Base-by-base conservation (phyloP, 768 basidiomycete species). In the Rhodotorula kratochvilovae region DNA sequence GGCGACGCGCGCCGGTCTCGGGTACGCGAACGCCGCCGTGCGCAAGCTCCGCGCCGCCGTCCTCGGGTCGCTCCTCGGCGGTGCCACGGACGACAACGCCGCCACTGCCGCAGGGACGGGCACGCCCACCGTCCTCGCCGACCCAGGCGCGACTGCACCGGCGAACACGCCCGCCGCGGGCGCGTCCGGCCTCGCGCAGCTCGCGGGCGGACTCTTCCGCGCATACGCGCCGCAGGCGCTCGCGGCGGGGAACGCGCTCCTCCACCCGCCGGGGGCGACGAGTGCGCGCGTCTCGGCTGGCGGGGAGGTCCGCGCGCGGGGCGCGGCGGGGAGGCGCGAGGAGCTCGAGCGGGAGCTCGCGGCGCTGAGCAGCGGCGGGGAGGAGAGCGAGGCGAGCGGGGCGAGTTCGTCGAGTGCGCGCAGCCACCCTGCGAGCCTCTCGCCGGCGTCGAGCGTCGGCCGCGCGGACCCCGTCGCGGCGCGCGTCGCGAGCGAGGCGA, bases 161-260 rank as follows among this genome's bases (percentile, higher is more conserved):
- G 19, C 55, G 25, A 1, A 36, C 15, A 36, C 58, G 1, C 13
- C n/a, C 19, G 58, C 46, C 23, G 61, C 61, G 35, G 54, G 33
- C 21, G 35, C 35, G 0, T 43, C 66, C 5, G 12, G 43, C 5
- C 55, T 68, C 27, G 59, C 63, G 31, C 36, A 25, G 17, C 31
- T 68, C 53, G 67, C 60, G 7, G 63, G 58, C 1, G 48, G 62
- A 5, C 29, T 61, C 31, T 23, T 68, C 21, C 39, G 71, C n/a
- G 23, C 36, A 59, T 73, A 73, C 27, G 72, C 67, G 2, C 72
- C 72, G 17, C 63, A 67, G 16, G 72, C 67, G 46, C 23, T 73
- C n/a, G 67, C 72, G 23, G 72, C 72, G 3, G 72, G 67, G 0
- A 35, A 54, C 13, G 67, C 67, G 33, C 48, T 73, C 16, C 43